Base-by-base conservation (phyloP, 2,329 filamentous ascomycete genomes). In the Fusarium subtropicale region DNA sequence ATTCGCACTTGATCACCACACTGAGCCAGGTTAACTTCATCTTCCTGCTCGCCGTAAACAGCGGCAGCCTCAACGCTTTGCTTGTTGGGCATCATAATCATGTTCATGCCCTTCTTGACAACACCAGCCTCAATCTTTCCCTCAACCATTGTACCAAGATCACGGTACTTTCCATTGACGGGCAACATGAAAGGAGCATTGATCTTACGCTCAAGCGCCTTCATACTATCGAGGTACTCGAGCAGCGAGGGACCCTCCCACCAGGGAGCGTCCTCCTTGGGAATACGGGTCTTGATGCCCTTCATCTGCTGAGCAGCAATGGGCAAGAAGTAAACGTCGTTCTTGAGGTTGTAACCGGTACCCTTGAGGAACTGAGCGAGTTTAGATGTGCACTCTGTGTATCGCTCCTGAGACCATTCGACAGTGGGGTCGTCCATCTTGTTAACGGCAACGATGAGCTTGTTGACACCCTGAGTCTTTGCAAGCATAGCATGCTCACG, bases 181-280 rank as follows among this genome's bases (percentile, higher is more conserved):
- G 96, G 92, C 94, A 99, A 97, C 96, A 99, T 98, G 86, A 99
- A 98, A 12, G 96, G 95, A 3, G 96, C 96, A 75, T 97, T 97
- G 75, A 97, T 82, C 85, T 98, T 99, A 75, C 96, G 93, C 80
- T 99, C 95, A 39, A 97, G 87, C 15, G 95, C 90, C 76, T 91
- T 90, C 93, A 98, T 97, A 77, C 88, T 85, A 79, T 97, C 95
- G n/a, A 99, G 89, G 81, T 94, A 97, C 81, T 98, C 95, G 22
- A 99, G 90, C 47, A 99, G 88, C 22, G 94, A 96, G 12, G 95
- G 95, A 0, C 94, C 94, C 41, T 92, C 86, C 78, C 93, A 97
- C 93, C 94, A 99, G 11, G 92, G 88, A 41, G 88, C 90, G 5
- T 93, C 71, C 4, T 90, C 90, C 77, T 91, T 90, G 22, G 93